A percentile compares a stretch with the other conserved stretches of the same genome.
These are phyloP conservation scores for Lentinula novae-zelandiae DNA, from an alignment of 1,284 basidiomycete species.

Conservation along the genomic window DNA sequence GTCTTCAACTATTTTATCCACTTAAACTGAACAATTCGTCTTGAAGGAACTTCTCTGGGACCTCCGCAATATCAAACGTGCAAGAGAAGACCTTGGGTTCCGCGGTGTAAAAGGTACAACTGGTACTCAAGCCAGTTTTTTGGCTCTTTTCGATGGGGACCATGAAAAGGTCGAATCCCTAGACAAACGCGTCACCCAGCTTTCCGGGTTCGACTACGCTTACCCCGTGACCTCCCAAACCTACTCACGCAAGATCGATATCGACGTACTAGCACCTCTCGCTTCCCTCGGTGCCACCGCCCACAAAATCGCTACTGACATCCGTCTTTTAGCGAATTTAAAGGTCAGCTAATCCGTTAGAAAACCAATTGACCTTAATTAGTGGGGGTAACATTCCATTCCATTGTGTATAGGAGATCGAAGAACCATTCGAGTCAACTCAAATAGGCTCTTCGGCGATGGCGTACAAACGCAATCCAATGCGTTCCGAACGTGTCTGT, in stretches of 20 bases:
- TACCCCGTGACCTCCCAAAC: slow-evolving; percentile 99
- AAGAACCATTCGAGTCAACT: slow-evolving; percentile 98
- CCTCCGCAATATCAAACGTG: slow-evolving; percentile 88
- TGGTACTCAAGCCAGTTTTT: slow-evolving; percentile 96
- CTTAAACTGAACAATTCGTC: too few relatives aligned
- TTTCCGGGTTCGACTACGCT: slow-evolving; percentile 90
- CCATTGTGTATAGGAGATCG: slow-evolving; percentile 67
- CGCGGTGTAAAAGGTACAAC: slow-evolving; percentile 99
- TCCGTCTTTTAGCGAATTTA: slow-evolving; percentile 87
- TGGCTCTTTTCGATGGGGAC: slow-evolving; percentile 93
- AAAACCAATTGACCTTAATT: too few relatives aligned
- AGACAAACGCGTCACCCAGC: slow-evolving; percentile 84
- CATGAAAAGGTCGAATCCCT: slow-evolving; percentile 94
- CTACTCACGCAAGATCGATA: slow-evolving; percentile 96
- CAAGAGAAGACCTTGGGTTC: slow-evolving; percentile 93
- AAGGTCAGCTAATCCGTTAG: slow-evolving; percentile 49
- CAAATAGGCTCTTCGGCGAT: slow-evolving; percentile 99
- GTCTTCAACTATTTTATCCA: too few relatives aligned
- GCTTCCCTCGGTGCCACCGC: slow-evolving; percentile 93
- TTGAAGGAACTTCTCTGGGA: slow-evolving; percentile 92
- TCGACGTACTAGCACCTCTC: slow-evolving; percentile 88
- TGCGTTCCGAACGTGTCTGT: slow-evolving; percentile 98
- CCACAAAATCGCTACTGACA: slow-evolving; percentile 97
- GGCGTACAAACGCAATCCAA: slow-evolving; percentile 99
- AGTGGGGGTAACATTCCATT: not conserved